A percentile compares a stretch with the other conserved stretches of the same genome.
Conservation (phyloP, 345 rosid genomes). For the Rhizophora mangle region DNA sequence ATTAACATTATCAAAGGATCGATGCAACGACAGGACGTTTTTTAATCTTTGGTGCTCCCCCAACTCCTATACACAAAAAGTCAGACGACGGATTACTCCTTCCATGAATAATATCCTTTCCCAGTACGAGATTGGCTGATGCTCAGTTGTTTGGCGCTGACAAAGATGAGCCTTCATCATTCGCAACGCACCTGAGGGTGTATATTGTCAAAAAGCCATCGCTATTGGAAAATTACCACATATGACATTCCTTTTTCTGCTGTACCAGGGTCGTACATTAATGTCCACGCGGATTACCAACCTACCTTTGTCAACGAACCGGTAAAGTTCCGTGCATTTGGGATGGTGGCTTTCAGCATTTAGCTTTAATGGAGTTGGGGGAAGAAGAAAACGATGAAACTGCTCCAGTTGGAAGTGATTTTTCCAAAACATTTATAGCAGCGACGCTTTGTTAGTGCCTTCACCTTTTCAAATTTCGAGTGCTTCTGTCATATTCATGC, state of each 20-base stretch:
- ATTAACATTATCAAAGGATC: neutral
- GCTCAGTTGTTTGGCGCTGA: neutral
- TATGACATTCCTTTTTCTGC: neutral
- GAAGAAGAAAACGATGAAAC: neutral
- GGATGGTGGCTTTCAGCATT: constrained; percentile 7
- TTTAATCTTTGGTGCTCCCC: neutral
- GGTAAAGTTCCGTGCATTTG: constrained; percentile 6
- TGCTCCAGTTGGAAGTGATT: constrained; percentile 8
- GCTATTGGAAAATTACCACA: neutral
- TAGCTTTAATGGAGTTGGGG: neutral
- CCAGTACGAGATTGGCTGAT: neutral
- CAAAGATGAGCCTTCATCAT: neutral
- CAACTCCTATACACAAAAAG: neutral
- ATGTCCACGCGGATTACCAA: neutral
- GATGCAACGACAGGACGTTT: neutral
- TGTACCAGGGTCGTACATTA: constrained; percentile 18
- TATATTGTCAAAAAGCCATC: neutral
- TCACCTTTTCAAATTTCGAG: neutral
- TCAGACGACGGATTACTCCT: neutral
- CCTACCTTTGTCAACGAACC: neutral
- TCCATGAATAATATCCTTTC: neutral
- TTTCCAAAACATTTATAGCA: neutral
- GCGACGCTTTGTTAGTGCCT: neutral
- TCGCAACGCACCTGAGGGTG: constrained; percentile 11
- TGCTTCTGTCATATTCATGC: neutral